These are phyloP conservation scores for Barbatosphaeria neglecta DNA, from an alignment of 495 filamentous ascomycete genomes.

Conservation along the genomic window DNA sequence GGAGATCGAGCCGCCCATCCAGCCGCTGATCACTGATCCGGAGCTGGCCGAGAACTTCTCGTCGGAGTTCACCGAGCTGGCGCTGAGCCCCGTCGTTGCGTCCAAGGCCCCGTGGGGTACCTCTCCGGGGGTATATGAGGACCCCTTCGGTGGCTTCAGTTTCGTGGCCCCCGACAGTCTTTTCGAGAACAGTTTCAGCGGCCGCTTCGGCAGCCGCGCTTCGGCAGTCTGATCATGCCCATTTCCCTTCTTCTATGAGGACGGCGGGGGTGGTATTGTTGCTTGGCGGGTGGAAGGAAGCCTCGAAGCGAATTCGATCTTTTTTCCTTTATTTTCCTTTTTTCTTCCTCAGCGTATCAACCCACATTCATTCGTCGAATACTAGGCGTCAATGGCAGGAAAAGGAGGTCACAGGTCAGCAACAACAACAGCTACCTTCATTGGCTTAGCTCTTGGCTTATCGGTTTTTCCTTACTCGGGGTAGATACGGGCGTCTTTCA, in stretches of 20 bases:
- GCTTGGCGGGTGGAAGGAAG: too few relatives aligned
- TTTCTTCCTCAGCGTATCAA: too few relatives aligned
- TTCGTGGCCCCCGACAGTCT: conserved; percentile 85
- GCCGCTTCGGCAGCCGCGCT: conserved; percentile 1
- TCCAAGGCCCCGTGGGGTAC: conserved; percentile 22
- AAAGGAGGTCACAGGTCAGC: too few relatives aligned
- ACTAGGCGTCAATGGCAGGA: too few relatives aligned
- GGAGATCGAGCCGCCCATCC: conserved; percentile 75
- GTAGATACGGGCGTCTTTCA: too few relatives aligned
- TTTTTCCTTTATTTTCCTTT: too few relatives aligned
- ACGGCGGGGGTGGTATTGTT: background rate
- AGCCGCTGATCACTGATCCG: conserved; percentile 85
- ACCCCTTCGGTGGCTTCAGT: conserved; percentile 91
- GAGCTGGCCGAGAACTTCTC: conserved; percentile 93
- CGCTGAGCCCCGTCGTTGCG: conserved; percentile 59
- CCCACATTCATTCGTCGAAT: too few relatives aligned
- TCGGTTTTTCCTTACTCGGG: too few relatives aligned
- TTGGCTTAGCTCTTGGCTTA: too few relatives aligned
- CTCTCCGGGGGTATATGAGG: too few relatives aligned
- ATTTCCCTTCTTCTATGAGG: background rate
- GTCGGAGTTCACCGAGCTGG: conserved; percentile 71
- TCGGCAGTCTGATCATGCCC: background rate
- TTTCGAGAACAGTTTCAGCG: conserved; percentile 45
- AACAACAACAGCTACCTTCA: too few relatives aligned
- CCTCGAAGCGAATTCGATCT: too few relatives aligned